Evolutionary conservation across 2,329 filamentous ascomycete genomes (phyloP), one percentile per base, ranked within the genome.

Genomic region (Fusarium anthophilum): DNA sequence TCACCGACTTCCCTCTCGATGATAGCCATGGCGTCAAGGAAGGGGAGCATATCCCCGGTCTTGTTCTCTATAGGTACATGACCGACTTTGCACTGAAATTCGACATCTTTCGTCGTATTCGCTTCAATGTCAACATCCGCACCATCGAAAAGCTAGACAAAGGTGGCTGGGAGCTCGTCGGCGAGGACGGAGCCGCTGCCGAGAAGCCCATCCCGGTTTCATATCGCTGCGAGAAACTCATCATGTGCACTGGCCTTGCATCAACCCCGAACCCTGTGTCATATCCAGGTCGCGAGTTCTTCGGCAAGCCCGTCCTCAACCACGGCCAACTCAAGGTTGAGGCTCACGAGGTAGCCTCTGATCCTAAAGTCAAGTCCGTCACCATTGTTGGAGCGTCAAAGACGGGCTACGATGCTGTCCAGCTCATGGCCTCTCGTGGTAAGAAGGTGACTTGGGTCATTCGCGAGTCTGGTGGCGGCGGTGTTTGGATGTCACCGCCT

Each of bases 151-250:
- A 54, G n/a, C n/a, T 38, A 22, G 50, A 38, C 0, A 20, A 54
- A 22, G n/a, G 32, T 1, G 24, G 50, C 32, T 54, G 32, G 32
- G 50, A 28, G 4, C 50, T 54, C 6, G 3, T 26, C 1, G 32
- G 50, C 3, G 32, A 28, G 3, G 24, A 38, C 2, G 4, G 0
- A 11, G 6, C 13, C 3, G 9, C 12, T 8, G 12, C 9, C n/a
- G n/a, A n/a, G 13, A 26, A 38, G 17, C 18, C 10, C 3, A 0
- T 28, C 5, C 24, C 11, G 0, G 10, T 54, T 9, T 17, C 24
- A 17, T 54, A 38, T 17, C 18, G 50, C 18, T 54, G 50, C 18
- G 50, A 38, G 1, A 54, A 54, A 5, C 50, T 54, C 2, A 54
- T 54, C 9, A 54, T 54, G 32, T 54, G 50, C 9, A 54, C 50